Evolutionary conservation across 1,139 yeast species (phyloP), one percentile per base, ranked within the genome.

Genomic region (Pichia inconspicua): DNA sequence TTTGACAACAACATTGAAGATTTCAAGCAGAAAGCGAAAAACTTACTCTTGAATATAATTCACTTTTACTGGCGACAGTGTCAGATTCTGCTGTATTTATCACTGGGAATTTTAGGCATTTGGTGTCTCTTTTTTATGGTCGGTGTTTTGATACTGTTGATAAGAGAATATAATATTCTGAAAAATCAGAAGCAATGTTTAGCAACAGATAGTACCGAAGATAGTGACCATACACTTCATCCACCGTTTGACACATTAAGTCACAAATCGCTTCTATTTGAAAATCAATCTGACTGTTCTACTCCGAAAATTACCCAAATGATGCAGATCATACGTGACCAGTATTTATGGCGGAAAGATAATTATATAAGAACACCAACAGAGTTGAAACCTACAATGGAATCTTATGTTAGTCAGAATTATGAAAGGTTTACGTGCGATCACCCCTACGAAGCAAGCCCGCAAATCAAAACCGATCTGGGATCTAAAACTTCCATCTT

Each of bases 51-150:
- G 6, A 50, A 55, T 7, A 56, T 68, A 3, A 51, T 73, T 9
- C 44, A 54, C 3, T 59, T 61, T 22, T 77, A 71, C 55, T 62
- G 62, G 38, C 55, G 66, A 4, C 62, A 73, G 0, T 52, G 79
- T 5, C 53, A 62, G 53, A 48, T 67, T 9, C 86, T 82, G 58
- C 59, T 80, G 3, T 66, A 66, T 41, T 64, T 82, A 3, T 68
- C 80, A 2, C 40, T 71, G 1, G 66, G 61, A 0, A 56, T 83
- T 1, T 46, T 80, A 2, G 71, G 68, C 0, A 39, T 75, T 0
- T 82, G 86, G 84, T 4, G 69, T 0, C 11, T 73, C 0, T 80
- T 78, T 55, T 37, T 74, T 0, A 35, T 73, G 0, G 55, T 75
- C 5, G 84, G 74, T 2, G 27, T 59, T 4, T 10, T 59, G 0